A percentile compares a stretch with the other conserved stretches of the same genome.
These are phyloP conservation scores for Pythium diclinum DNA, from an alignment of 352 stramenopile genomes.

Conservation along the genomic window DNA sequence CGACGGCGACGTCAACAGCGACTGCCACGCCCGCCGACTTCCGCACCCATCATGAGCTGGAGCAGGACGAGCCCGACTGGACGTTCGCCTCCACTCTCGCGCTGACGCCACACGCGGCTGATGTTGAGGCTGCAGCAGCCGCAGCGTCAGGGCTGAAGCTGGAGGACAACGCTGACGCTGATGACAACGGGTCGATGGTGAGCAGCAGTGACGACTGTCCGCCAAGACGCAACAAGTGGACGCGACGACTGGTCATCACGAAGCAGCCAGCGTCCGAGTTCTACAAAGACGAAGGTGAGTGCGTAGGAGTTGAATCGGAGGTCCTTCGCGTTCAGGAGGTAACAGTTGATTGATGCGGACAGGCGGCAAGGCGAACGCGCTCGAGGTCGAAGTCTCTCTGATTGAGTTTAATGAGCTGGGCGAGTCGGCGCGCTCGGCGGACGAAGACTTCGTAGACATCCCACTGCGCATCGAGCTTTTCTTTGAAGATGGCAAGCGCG, in stretches of 20 bases:
- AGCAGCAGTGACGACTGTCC: constrained; percentile 4
- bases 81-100: constrained; percentile 21
- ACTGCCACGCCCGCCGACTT: background rate
- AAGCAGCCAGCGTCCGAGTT: constrained; percentile 84
- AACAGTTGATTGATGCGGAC: background rate
- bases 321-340: background rate
- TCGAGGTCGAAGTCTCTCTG: constrained; percentile 77
- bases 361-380: constrained; percentile 76
- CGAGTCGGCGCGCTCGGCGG: constrained; percentile 56
- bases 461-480: constrained; percentile 76
- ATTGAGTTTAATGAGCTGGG: constrained; percentile 75
- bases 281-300: constrained; percentile 83
- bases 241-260: constrained; percentile 74
- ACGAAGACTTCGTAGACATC: constrained; percentile 80
- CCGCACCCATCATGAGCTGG: background rate
- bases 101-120: constrained; percentile 1
- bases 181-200: background rate
- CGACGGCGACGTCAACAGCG: background rate
- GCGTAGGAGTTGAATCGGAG: background rate
- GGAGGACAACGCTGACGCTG: constrained; percentile 8
- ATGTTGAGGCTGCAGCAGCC: background rate
- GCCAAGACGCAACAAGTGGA: constrained; percentile 52
- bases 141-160: constrained; percentile 3
- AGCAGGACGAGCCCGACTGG: constrained; percentile 18
- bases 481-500: constrained; percentile 83